Percentiles rank a stretch among this genome's conserved stretches.
Evolutionary conservation across 371 early-diverging fungal species (phyloP).

Genomic region (Lichtheimia hyalospora): DNA sequence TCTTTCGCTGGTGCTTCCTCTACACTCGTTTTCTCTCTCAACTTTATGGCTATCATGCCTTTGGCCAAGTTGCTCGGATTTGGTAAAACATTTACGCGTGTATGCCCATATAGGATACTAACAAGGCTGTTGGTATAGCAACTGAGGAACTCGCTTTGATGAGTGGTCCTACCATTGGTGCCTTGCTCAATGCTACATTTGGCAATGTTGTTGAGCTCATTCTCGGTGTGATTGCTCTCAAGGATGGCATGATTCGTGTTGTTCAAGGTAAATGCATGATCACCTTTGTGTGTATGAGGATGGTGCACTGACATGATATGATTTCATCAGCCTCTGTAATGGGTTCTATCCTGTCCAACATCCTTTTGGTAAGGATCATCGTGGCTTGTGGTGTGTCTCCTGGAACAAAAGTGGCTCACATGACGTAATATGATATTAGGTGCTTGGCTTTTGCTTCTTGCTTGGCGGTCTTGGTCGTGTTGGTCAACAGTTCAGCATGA

Average conservation of each 20-base stretch:
- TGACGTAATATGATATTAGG: constrained; percentile 21
- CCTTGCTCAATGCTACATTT: constrained; percentile 43
- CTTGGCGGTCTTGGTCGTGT: constrained; percentile 56
- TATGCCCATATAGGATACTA: constrained; percentile 6
- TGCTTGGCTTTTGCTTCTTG: constrained; percentile 14
- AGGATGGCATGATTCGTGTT: constrained; percentile 75
- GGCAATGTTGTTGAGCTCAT: constrained; percentile 86
- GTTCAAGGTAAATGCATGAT: constrained; percentile 65
- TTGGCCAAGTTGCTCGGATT: constrained; percentile 72
- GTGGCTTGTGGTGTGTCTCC: constrained; percentile 18
- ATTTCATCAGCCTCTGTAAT: constrained; percentile 34
- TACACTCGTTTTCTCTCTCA: constrained; percentile 71
- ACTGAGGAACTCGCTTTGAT: constrained; percentile 46
- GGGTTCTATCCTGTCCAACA: constrained; percentile 48
- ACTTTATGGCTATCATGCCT: constrained; percentile 91
- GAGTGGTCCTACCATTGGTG: constrained; percentile 28
- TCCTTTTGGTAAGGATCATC: constrained; percentile 31
- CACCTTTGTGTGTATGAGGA: not conserved
- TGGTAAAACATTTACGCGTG: constrained; percentile 21
- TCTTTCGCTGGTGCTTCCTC: constrained; percentile 58
- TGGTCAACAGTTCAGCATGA: constrained; percentile 44
- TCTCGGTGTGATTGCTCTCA: constrained; percentile 79
- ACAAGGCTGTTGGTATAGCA: constrained; percentile 20
- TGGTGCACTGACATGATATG: constrained; percentile 5
- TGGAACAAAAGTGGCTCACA: constrained; percentile 20